Conservation (phyloP, 352 stramenopile genomes). For the Phytophthora pistaciae region DNA sequence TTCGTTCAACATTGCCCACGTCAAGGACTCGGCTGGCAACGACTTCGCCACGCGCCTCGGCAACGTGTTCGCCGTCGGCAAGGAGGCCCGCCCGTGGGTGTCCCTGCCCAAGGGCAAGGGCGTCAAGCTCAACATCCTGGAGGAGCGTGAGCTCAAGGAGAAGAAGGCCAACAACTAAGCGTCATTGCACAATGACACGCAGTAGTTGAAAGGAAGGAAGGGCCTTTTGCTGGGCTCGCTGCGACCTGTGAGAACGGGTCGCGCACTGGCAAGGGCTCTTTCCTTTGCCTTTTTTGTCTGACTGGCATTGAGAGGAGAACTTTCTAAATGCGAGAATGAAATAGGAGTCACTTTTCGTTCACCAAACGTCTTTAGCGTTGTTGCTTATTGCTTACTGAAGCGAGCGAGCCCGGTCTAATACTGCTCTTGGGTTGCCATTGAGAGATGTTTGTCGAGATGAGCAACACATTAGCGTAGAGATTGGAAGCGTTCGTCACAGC, state of each 20-base stretch:
- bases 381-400: too few species aligned
- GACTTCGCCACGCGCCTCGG: conserved; percentile 97
- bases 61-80: conserved; percentile 99
- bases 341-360: conserved; percentile 40
- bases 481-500: neutral
- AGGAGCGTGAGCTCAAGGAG: conserved; percentile 91
- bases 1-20: conserved; percentile 99
- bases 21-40: conserved; percentile 98
- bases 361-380: neutral
- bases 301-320: conserved; percentile 41
- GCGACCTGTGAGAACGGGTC: conserved; percentile 18
- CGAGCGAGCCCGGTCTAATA: too few species aligned
- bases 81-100: conserved; percentile 92
- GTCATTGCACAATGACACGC: conserved; percentile 7
- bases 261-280: conserved; percentile 11
- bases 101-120: conserved; percentile 98
- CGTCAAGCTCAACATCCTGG: conserved; percentile 99
- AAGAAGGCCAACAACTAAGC: conserved; percentile 81
- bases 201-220: conserved; percentile 17
- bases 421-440: too few species aligned
- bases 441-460: neutral
- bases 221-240: conserved; percentile 21
- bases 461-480: neutral
- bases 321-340: conserved; percentile 47
- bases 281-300: conserved; percentile 13